These are phyloP conservation scores for Alternaria atra DNA, from an alignment of 2,329 filamentous ascomycete genomes.

Conservation along the genomic window DNA sequence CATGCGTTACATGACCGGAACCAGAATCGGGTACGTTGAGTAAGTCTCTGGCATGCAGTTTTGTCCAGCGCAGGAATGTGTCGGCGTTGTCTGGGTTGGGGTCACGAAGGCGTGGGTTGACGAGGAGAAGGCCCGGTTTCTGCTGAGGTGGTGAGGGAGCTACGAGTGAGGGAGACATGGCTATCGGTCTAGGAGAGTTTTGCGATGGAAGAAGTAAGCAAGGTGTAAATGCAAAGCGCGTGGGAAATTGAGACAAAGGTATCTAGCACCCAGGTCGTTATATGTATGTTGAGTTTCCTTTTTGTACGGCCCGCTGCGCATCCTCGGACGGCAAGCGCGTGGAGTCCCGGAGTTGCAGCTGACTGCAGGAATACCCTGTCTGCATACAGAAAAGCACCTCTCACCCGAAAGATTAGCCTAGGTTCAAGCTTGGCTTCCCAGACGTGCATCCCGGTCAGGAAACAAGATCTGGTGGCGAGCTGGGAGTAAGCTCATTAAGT, in stretches of 20 bases:
- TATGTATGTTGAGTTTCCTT: not conserved
- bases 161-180: not conserved
- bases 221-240: too few relatives aligned
- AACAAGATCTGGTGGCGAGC: not conserved
- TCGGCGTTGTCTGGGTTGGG: slow-evolving; percentile 1
- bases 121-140: slow-evolving; percentile 24
- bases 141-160: not conserved
- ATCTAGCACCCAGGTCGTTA: not conserved
- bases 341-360: slow-evolving; percentile 23
- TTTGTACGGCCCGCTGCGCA: not conserved
- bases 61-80: slow-evolving; percentile 29
- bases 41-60: slow-evolving; percentile 33
- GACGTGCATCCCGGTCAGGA: not conserved
- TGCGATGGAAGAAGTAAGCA: not conserved
- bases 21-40: slow-evolving; percentile 4
- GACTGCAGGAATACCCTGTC: not conserved
- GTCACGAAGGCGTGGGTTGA: slow-evolving; percentile 19
- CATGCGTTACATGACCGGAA: not conserved
- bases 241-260: not conserved
- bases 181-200: not conserved
- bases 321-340: slow-evolving; percentile 1
- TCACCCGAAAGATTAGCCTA: not conserved
- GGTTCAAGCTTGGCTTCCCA: not conserved
- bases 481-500: not conserved
- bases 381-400: not conserved